A percentile compares a stretch with the other conserved stretches of the same genome.
phyloP scores from a whole-genome alignment of 2,329 filamentous ascomycete genomes.

The Cephalotrichum gorgonifer region DNA sequence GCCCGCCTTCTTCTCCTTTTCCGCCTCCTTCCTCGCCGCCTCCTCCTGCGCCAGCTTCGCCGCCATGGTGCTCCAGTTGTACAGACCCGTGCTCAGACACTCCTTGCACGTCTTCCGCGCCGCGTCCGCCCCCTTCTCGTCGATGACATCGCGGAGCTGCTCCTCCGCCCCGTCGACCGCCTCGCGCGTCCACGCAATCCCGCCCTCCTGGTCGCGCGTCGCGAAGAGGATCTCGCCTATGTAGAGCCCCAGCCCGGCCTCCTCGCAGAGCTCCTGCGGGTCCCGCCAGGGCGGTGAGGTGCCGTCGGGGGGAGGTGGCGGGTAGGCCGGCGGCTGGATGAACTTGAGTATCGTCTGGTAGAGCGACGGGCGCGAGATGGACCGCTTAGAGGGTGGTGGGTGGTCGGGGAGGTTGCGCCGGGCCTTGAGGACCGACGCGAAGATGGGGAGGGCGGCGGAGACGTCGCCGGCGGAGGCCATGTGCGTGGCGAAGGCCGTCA shows the following conservation, averaged over 20 bases:
- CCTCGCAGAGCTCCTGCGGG: conserved; percentile 62
- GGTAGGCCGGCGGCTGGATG: conserved; percentile 49
- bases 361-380: conserved; percentile 5
- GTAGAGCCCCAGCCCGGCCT: conserved; percentile 77
- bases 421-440: conserved; percentile 74
- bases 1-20: conserved; percentile 10
- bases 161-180: conserved; percentile 73
- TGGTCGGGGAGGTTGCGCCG: conserved; percentile 48
- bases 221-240: conserved; percentile 90
- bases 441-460: conserved; percentile 65
- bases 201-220: conserved; percentile 49
- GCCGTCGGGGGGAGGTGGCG: conserved; percentile 60
- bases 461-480: conserved; percentile 61
- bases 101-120: conserved; percentile 54
- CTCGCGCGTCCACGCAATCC: conserved; percentile 81
- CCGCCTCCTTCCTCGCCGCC: conserved; percentile 21
- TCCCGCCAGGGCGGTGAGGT: conserved; percentile 55
- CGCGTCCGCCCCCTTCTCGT: conserved; percentile 10
- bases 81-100: conserved; percentile 65
- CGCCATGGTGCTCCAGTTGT: conserved; percentile 80
- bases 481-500: conserved; percentile 71
- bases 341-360: conserved; percentile 12
- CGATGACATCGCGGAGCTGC: conserved; percentile 34
- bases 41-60: conserved; percentile 47
- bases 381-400: conserved; percentile 13